phyloP scores from a whole-genome alignment of 257 asterid genomes.

The Phtheirospermum japonicum region DNA sequence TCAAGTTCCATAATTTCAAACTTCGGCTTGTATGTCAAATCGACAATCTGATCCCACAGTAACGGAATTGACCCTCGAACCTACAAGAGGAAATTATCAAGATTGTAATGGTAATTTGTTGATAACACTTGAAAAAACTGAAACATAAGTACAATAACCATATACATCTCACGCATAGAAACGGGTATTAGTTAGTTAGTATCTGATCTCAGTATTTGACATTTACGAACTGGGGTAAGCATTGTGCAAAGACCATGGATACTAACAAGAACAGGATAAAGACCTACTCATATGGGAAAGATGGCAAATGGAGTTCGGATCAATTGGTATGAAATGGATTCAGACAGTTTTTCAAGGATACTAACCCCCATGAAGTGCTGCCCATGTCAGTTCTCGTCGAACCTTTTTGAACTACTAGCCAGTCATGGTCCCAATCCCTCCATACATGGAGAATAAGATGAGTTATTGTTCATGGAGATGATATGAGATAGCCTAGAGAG shows the following conservation, averaged over 20 bases:
- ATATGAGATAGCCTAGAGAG: background rate
- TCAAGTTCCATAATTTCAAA: slow-evolving; percentile 55
- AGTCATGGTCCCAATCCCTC: background rate
- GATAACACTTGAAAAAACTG: background rate
- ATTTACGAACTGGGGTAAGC: background rate
- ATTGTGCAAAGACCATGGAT: background rate
- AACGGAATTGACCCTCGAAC: slow-evolving; percentile 95
- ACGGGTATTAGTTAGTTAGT: background rate
- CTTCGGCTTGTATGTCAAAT: slow-evolving; percentile 86
- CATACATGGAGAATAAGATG: background rate
- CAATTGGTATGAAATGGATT: too few relatives aligned
- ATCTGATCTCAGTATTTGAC: background rate
- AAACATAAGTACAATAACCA: background rate
- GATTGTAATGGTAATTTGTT: slow-evolving; percentile 2
- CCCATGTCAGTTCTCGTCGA: background rate
- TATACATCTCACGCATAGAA: slow-evolving; percentile 2
- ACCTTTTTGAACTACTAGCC: background rate
- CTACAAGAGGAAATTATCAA: slow-evolving; percentile 39
- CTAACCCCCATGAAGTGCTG: too few relatives aligned
- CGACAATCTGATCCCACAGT: slow-evolving; percentile 96
- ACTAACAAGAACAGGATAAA: background rate
- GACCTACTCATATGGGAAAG: too few relatives aligned
- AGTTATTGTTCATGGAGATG: background rate
- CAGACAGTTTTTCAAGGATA: too few relatives aligned
- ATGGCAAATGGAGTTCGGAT: too few relatives aligned